phyloP scores from a whole-genome alignment of 805 yeast genomes.

The Ogataea polymorpha region DNA sequence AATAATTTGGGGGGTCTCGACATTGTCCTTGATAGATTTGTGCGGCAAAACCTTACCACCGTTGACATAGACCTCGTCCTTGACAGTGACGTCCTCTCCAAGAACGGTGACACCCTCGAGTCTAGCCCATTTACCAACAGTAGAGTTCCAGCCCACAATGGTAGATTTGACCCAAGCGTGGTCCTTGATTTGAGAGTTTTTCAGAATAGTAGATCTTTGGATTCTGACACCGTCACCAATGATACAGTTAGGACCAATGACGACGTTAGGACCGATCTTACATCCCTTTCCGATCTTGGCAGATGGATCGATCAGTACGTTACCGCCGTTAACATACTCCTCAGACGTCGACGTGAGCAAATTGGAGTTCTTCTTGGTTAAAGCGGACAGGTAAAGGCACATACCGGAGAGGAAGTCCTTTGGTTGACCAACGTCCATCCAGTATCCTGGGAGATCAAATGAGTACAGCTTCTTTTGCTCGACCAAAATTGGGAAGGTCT shows the following conservation, averaged over 20 bases:
- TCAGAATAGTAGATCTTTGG: constrained; percentile 88
- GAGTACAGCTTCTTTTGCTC: constrained; percentile 87
- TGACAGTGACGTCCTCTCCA: constrained; percentile 98
- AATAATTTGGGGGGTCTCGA: constrained; percentile 96
- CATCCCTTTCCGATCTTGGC: constrained; percentile 91
- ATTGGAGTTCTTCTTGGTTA: constrained; percentile 75
- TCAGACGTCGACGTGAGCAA: constrained; percentile 58
- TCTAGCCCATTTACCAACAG: constrained; percentile 98
- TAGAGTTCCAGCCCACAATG: constrained; percentile 98
- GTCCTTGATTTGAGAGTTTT: constrained; percentile 88
- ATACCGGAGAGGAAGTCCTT: constrained; percentile 98
- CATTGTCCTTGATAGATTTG: constrained; percentile 92
- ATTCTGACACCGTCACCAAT: constrained; percentile 99
- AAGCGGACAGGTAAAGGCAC: constrained; percentile 81
- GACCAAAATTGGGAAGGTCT: constrained; percentile 96
- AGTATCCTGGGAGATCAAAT: constrained; percentile 97
- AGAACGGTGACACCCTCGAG: constrained; percentile 95
- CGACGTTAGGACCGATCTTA: constrained; percentile 97
- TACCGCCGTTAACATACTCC: constrained; percentile 80
- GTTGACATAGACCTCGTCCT: constrained; percentile 97
- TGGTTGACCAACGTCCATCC: constrained; percentile 99
- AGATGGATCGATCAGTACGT: constrained; percentile 90
- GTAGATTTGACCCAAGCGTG: constrained; percentile 98
- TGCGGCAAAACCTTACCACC: constrained; percentile 99
- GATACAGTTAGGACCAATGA: constrained; percentile 92